Percentiles rank a stretch among this genome's conserved stretches.
phyloP scores from a whole-genome alignment of 768 basidiomycete genomes.

The Xerocomellus intermedius region DNA sequence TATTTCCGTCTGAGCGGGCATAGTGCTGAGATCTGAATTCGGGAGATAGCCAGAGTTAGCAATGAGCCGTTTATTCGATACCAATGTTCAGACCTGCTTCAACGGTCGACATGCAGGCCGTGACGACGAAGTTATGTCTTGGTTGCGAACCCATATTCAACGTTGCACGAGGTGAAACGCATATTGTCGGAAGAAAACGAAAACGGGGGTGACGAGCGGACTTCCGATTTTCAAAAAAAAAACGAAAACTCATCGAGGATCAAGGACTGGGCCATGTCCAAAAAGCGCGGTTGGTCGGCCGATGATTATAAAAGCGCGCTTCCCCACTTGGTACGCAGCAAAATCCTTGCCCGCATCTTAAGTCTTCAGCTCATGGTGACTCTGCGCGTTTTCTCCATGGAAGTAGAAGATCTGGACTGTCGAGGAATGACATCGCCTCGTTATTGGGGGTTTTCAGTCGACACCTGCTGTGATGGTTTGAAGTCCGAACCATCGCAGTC shows the following conservation, averaged over 20 bases:
- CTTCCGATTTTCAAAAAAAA: background rate
- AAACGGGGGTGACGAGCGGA: background rate
- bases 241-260: background rate
- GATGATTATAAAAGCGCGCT: background rate
- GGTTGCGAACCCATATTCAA: background rate
- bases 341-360: background rate
- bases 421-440: background rate
- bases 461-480: background rate
- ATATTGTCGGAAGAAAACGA: background rate
- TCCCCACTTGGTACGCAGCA: background rate
- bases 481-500: slow-evolving; percentile 1
- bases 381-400: background rate
- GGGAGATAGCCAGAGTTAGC: background rate
- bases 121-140: background rate
- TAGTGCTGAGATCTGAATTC: slow-evolving; percentile 1
- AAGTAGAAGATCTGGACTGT: background rate
- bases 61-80: background rate
- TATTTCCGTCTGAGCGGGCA: background rate
- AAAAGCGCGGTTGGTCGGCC: background rate
- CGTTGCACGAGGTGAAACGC: background rate
- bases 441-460: background rate
- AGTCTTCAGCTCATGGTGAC: background rate
- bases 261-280: background rate
- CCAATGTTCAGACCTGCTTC: background rate
- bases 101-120: background rate